Evolutionary conservation across 768 basidiomycete species (phyloP).

Genomic region (Russula sp.): DNA sequence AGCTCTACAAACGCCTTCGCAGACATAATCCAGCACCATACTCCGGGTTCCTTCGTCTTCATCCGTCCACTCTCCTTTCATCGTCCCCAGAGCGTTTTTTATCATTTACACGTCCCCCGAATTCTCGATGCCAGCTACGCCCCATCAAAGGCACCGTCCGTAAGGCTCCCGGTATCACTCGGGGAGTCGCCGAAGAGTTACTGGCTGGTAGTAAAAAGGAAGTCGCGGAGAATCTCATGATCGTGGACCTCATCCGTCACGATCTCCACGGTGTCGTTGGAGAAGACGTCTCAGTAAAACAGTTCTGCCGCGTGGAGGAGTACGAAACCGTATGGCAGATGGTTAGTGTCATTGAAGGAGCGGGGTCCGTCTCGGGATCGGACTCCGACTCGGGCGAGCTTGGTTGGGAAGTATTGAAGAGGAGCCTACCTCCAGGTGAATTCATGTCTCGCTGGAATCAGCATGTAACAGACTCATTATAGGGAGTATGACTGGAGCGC

Average conservation of each 20-base stretch:
- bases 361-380: conserved; percentile 26
- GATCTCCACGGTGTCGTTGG: conserved; percentile 84
- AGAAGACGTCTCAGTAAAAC: conserved; percentile 72
- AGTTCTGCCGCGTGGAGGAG: conserved; percentile 85
- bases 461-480: neutral
- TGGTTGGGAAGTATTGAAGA: conserved; percentile 73
- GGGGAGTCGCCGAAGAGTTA: conserved; percentile 57
- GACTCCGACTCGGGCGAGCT: conserved; percentile 38
- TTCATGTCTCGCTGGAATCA: neutral
- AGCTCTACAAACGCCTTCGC: conserved; percentile 66
- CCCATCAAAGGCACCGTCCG: conserved; percentile 93
- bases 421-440: conserved; percentile 82
- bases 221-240: conserved; percentile 96
- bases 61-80: conserved; percentile 70
- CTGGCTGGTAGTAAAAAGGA: conserved; percentile 74
- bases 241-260: conserved; percentile 92
- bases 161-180: conserved; percentile 58
- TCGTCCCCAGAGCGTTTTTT: conserved; percentile 93
- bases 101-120: conserved; percentile 63
- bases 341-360: conserved; percentile 88
- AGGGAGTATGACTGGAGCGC: conserved; percentile 98
- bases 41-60: conserved; percentile 72
- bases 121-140: conserved; percentile 69
- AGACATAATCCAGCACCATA: conserved; percentile 83
- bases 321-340: conserved; percentile 95